Conservation (phyloP, 352 stramenopile genomes). For the Globisporangium spinosum region DNA sequence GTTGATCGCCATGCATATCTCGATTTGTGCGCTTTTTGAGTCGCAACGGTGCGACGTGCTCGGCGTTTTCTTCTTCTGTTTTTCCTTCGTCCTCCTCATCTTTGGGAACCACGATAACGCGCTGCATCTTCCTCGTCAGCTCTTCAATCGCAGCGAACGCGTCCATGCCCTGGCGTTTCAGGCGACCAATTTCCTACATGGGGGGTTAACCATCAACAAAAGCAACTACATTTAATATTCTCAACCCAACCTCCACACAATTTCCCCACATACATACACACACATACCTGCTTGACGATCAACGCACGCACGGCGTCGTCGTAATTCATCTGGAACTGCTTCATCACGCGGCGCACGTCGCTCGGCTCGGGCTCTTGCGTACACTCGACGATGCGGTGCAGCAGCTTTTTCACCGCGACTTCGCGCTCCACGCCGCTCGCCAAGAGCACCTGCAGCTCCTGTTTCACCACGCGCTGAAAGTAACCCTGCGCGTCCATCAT, state of each 20-base stretch:
- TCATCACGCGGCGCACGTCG: slow-evolving; percentile 76
- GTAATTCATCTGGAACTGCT: slow-evolving; percentile 84
- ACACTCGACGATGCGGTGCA: slow-evolving; percentile 70
- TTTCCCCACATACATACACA: neutral
- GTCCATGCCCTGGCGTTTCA: slow-evolving; percentile 75
- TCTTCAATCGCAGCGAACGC: slow-evolving; percentile 84
- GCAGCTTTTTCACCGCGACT: slow-evolving; percentile 66
- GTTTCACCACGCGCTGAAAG: slow-evolving; percentile 78
- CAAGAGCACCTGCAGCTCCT: slow-evolving; percentile 72
- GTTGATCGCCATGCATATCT: slow-evolving; percentile 6
- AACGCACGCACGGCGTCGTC: slow-evolving; percentile 80
- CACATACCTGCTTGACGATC: slow-evolving; percentile 74
- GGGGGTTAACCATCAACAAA: neutral
- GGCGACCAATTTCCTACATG: slow-evolving; percentile 58
- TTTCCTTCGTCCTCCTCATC: slow-evolving; percentile 13
- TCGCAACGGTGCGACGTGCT: slow-evolving; percentile 3
- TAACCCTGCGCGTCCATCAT: slow-evolving; percentile 67
- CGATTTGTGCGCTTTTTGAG: slow-evolving; percentile 12
- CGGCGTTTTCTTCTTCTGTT: slow-evolving; percentile 1
- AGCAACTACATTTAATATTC: neutral
- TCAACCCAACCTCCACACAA: neutral
- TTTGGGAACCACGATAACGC: slow-evolving; percentile 17
- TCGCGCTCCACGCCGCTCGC: slow-evolving; percentile 49
- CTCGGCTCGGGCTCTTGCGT: slow-evolving; percentile 52
- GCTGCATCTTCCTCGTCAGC: slow-evolving; percentile 80